Evolutionary conservation across 768 basidiomycete genomes (phyloP).

Genomic region (Trametes cinnabarina): DNA sequence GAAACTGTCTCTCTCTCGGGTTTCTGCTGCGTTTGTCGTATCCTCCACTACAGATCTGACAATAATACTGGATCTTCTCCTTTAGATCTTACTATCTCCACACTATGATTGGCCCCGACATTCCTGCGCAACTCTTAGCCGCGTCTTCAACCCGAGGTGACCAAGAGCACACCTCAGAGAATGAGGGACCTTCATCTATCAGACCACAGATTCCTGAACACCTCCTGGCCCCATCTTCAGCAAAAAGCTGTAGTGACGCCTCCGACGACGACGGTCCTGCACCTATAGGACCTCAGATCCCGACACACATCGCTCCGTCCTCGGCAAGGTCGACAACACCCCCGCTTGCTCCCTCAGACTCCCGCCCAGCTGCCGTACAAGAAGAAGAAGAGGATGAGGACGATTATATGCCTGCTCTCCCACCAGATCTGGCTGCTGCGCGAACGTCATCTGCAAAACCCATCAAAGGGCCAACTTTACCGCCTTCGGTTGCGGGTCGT

Average conservation of each 20-base stretch:
- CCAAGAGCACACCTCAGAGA: not conserved
- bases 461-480: constrained; percentile 54
- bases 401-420: constrained; percentile 70
- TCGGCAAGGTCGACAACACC: constrained; percentile 15
- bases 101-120: constrained; percentile 28
- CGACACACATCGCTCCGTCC: not conserved
- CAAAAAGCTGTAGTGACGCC: not conserved
- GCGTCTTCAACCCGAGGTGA: not conserved
- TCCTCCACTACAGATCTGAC: too few species aligned
- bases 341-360: not conserved
- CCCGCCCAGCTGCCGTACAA: constrained; percentile 23
- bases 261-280: constrained; percentile 16
- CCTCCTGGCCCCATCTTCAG: not conserved
- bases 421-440: constrained; percentile 61
- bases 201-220: constrained; percentile 27
- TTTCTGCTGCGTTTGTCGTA: too few species aligned
- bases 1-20: too few species aligned
- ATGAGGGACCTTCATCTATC: constrained; percentile 15
- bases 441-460: constrained; percentile 36
- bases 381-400: constrained; percentile 61
- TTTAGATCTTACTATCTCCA: not conserved
- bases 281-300: constrained; percentile 26
- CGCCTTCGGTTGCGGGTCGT: constrained; percentile 32
- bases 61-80: too few species aligned
- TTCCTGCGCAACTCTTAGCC: constrained; percentile 24